phyloP scores from a whole-genome alignment of 495 filamentous ascomycete genomes.

The Tuber brumale region DNA sequence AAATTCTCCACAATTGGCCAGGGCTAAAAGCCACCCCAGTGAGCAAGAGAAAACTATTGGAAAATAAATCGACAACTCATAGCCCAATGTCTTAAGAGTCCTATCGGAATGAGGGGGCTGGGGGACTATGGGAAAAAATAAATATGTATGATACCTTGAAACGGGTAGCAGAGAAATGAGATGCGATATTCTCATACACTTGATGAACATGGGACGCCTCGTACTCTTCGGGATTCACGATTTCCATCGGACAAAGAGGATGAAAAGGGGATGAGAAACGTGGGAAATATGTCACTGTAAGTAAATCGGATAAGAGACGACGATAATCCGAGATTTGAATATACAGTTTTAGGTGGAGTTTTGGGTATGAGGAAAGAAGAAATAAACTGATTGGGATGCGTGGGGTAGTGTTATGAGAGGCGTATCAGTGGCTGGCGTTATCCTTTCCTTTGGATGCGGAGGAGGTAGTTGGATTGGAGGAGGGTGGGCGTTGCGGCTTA shows the following conservation, averaged over 20 bases:
- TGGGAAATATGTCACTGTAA: neutral
- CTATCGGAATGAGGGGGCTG: conserved; percentile 15
- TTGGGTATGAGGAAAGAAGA: neutral
- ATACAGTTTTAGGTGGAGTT: neutral
- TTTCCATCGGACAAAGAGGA: conserved; percentile 17
- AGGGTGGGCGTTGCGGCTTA: neutral
- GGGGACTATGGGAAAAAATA: conserved; percentile 8
- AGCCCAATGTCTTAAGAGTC: neutral
- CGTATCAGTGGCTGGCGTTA: neutral
- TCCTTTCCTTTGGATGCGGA: neutral
- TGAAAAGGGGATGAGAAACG: conserved; percentile 1
- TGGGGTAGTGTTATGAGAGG: neutral
- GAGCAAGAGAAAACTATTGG: conserved; percentile 15
- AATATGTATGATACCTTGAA: conserved; percentile 69
- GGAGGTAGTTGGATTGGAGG: neutral
- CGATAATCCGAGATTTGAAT: neutral
- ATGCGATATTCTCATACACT: conserved; percentile 90
- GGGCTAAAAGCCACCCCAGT: conserved; percentile 49
- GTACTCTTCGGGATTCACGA: conserved; percentile 49
- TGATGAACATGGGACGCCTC: conserved; percentile 82
- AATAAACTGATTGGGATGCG: neutral
- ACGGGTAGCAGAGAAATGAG: conserved; percentile 88
- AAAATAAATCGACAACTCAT: neutral
- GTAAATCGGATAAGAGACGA: neutral
- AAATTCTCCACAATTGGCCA: conserved; percentile 90